These are phyloP conservation scores for Puccinia hordei DNA, from an alignment of 1,284 basidiomycete species.

Conservation along the genomic window DNA sequence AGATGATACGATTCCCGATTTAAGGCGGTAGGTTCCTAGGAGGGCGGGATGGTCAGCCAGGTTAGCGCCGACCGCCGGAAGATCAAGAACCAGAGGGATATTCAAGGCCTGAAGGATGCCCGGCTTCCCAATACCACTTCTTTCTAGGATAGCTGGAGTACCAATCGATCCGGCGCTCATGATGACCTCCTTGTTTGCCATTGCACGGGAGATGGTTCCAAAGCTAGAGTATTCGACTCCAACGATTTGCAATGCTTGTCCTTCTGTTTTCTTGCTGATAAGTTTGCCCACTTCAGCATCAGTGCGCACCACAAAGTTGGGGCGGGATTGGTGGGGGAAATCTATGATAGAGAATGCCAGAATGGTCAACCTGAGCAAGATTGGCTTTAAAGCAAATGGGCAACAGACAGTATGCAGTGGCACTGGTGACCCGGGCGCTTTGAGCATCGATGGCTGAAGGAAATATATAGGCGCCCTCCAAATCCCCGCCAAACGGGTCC, in stretches of 20 bases:
- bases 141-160: constrained; percentile 56
- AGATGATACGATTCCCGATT: constrained; percentile 29
- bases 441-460: constrained; percentile 39
- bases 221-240: constrained; percentile 35
- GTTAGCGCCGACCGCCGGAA: constrained; percentile 53
- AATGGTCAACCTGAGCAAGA: background rate
- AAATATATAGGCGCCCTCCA: constrained; percentile 36
- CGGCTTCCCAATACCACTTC: constrained; percentile 55
- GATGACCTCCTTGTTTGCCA: constrained; percentile 54
- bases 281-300: constrained; percentile 27
- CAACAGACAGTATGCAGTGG: constrained; percentile 47
- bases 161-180: constrained; percentile 56
- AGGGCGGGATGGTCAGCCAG: constrained; percentile 53
- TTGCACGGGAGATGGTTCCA: constrained; percentile 29
- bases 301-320: constrained; percentile 28
- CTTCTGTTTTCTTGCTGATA: constrained; percentile 21
- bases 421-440: constrained; percentile 36
- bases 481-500: constrained; percentile 24
- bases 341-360: background rate
- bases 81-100: constrained; percentile 51
- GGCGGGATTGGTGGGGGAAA: constrained; percentile 26
- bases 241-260: background rate
- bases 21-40: constrained; percentile 21
- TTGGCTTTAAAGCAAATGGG: background rate
- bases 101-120: constrained; percentile 50